These are phyloP conservation scores for Umbelopsis ramanniana DNA, from an alignment of 192 early-diverging fungal genomes.

Conservation along the genomic window DNA sequence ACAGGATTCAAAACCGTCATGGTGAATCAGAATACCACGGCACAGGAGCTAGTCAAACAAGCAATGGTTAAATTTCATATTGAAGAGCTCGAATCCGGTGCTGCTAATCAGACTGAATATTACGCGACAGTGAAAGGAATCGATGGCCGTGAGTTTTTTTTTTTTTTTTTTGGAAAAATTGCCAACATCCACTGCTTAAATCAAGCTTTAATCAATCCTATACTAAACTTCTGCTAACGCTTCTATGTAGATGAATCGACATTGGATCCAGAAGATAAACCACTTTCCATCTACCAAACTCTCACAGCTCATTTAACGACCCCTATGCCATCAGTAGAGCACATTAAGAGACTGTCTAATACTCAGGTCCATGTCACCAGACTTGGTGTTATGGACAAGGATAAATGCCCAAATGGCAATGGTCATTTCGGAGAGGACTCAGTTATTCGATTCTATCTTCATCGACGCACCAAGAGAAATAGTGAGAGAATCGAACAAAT, in stretches of 20 bases:
- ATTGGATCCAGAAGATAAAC: constrained; percentile 50
- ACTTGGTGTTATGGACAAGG: neutral
- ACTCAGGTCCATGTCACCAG: constrained; percentile 14
- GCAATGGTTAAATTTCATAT: constrained; percentile 54
- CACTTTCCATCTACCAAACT: constrained; percentile 52
- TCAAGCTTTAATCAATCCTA: no score
- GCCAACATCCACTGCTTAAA: no score
- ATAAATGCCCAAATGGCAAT: neutral
- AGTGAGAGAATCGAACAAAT: constrained; percentile 30
- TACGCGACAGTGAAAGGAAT: constrained; percentile 51
- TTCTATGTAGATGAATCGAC: constrained; percentile 44
- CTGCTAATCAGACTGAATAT: constrained; percentile 42
- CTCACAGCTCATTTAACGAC: constrained; percentile 47
- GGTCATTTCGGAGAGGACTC: constrained; percentile 35
- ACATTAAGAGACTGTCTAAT: constrained; percentile 25
- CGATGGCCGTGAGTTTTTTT: constrained; percentile 52
- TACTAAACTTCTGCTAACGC: no score
- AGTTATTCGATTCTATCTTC: constrained; percentile 49
- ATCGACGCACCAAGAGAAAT: constrained; percentile 45
- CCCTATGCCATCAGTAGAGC: constrained; percentile 49
- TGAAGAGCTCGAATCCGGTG: constrained; percentile 28
- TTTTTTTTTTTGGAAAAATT: no score
- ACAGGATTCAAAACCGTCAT: constrained; percentile 51
- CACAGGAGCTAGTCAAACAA: constrained; percentile 49
- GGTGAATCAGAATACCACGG: constrained; percentile 41